Base-by-base conservation (phyloP, 2,329 filamentous ascomycete genomes). In the Colletotrichum echinochloae region DNA sequence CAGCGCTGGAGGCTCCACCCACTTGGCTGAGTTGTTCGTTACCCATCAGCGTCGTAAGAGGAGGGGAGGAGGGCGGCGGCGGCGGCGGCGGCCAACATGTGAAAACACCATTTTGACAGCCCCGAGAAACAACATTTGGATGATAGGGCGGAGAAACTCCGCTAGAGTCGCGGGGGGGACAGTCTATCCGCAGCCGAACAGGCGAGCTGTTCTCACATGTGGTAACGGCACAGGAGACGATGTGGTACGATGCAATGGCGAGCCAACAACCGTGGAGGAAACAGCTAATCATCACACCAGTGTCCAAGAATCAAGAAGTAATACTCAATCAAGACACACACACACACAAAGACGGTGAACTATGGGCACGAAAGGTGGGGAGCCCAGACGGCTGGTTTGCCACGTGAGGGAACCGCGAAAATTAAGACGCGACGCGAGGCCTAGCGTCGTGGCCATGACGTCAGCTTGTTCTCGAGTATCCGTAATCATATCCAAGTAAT, bases 401-500 rank as follows among this genome's bases (percentile, higher is more conserved):
- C 57, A 48, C 41, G 41, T 30, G 28, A 48, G 6, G 37, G 30
- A 3, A 35, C 48, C 41, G 14, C 16, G 57, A 48, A 62, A 26
- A 23, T 33, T 33, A 18, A 41, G 48, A 62, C 48, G 48, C 60
- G 46, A 48, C 46, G 33, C 46, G 46, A 33, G 18, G 23, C n/a
- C 60, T 11, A 35, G 35, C 35, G 60, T 52, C 60, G 60, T 62
- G 46, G 16, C 48, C 23, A 62, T 62, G 60, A 62, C 60, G 48
- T 62, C 46, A 62, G 52, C 46, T 26, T 48, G 41, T 16, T 26
- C 20, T 55, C 4, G 28, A 28, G 26, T 14, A 28, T 20, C 37
- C 0, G 16, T n/a, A 12, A 9, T 39, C 20, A 48, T n/a, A n/a
- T n/a, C n/a, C 41, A 44, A 20, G 16, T n/a, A 44, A 1, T 11